These are phyloP conservation scores for Serendipita vermifera DNA, from an alignment of 768 basidiomycete genomes.

Conservation along the genomic window DNA sequence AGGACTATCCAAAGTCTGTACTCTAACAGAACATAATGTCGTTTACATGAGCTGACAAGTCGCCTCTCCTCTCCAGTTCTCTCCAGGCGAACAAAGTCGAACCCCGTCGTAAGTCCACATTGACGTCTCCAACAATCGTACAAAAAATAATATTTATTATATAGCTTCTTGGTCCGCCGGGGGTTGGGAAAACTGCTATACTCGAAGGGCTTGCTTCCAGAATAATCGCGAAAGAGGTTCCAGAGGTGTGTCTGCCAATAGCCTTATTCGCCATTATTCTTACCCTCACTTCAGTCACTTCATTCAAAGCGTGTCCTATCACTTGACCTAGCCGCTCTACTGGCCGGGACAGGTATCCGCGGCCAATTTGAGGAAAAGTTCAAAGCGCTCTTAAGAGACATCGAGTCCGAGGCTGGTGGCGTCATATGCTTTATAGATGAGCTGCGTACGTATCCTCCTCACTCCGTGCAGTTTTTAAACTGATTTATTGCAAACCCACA, in stretches of 20 bases:
- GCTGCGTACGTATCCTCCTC: conserved; percentile 48
- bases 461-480: background rate
- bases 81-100: conserved; percentile 80
- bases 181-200: conserved; percentile 89
- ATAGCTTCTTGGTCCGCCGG: conserved; percentile 72
- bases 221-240: conserved; percentile 80
- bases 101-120: conserved; percentile 57
- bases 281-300: conserved; percentile 41
- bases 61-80: conserved; percentile 49
- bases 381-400: conserved; percentile 78
- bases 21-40: no score
- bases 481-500: conserved; percentile 18
- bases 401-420: conserved; percentile 52
- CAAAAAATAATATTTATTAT: background rate
- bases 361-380: conserved; percentile 92
- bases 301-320: conserved; percentile 81
- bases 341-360: conserved; percentile 83
- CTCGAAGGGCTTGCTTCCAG: conserved; percentile 79
- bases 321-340: conserved; percentile 67
- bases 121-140: background rate
- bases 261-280: background rate
- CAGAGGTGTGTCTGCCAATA: conserved; percentile 45
- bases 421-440: conserved; percentile 93
- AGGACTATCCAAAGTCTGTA: conserved; percentile 66
- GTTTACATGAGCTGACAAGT: no score